Conservation (phyloP, 768 basidiomycete species). For the Guyanaporus albipodus region DNA sequence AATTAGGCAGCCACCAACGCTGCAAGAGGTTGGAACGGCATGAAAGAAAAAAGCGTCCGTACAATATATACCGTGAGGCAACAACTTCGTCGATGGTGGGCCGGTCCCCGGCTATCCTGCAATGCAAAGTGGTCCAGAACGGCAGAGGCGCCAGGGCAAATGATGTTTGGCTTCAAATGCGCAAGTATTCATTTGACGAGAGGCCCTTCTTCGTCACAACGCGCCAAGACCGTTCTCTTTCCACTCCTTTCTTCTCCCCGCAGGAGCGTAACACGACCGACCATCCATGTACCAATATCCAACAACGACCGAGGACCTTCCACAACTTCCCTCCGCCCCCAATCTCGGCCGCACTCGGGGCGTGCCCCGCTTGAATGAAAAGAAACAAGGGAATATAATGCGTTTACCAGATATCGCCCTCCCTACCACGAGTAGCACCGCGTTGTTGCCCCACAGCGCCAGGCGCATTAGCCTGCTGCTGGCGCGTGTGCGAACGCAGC, state of each 20-base stretch:
- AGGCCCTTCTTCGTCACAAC: slow-evolving; percentile 16
- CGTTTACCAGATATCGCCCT: slow-evolving; percentile 45
- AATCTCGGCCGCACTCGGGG: slow-evolving; percentile 44
- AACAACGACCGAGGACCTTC: slow-evolving; percentile 34
- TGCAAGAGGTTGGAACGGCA: slow-evolving; percentile 23
- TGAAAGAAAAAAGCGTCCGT: slow-evolving; percentile 83
- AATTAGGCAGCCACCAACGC: slow-evolving; percentile 31
- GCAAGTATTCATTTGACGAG: slow-evolving; percentile 4
- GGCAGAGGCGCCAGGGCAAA: slow-evolving; percentile 13
- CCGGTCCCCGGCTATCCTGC: slow-evolving; percentile 19
- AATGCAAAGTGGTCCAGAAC: slow-evolving; percentile 17
- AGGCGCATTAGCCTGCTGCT: slow-evolving; percentile 60
- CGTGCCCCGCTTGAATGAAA: slow-evolving; percentile 37
- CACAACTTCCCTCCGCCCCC: slow-evolving; percentile 35
- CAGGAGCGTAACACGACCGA: slow-evolving; percentile 27
- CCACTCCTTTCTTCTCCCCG: slow-evolving; percentile 16
- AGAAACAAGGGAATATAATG: slow-evolving; percentile 26
- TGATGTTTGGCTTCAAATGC: slow-evolving; percentile 19
- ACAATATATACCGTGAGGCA: slow-evolving; percentile 43
- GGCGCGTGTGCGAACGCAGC: slow-evolving; percentile 84
- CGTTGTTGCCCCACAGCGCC: slow-evolving; percentile 47
- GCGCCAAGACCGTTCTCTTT: slow-evolving; percentile 23
- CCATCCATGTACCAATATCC: slow-evolving; percentile 34
- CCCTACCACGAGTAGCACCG: slow-evolving; percentile 37
- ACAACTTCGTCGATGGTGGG: slow-evolving; percentile 31